These are phyloP conservation scores for Chaetothyriales sp. DNA, from an alignment of 2,329 filamentous ascomycete genomes.

Conservation along the genomic window DNA sequence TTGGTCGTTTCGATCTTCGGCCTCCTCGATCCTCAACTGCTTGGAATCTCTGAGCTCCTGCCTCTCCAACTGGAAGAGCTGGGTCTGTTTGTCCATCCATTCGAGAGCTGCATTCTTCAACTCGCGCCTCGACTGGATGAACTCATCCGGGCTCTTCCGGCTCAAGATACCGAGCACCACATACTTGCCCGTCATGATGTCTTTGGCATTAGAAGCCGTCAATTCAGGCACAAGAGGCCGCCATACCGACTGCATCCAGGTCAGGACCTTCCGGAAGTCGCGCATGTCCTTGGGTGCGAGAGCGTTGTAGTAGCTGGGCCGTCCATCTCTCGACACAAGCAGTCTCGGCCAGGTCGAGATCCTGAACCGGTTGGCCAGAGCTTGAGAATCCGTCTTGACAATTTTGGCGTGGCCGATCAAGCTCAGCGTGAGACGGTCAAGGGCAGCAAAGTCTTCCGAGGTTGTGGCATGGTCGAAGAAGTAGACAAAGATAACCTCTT, in stretches of 20 bases:
- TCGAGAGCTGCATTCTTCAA: conserved; percentile 91
- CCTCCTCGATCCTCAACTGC: conserved; percentile 89
- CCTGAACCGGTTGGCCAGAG: conserved; percentile 69
- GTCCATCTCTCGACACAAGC: conserved; percentile 73
- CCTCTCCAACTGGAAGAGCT: conserved; percentile 79
- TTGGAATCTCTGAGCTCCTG: conserved; percentile 90
- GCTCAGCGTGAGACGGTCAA: conserved; percentile 73
- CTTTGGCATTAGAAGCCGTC: conserved; percentile 74
- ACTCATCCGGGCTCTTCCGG: conserved; percentile 63
- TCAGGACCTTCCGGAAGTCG: conserved; percentile 61
- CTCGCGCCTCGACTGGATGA: conserved; percentile 63
- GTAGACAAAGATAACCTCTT: conserved; percentile 93
- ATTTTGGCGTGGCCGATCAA: conserved; percentile 83
- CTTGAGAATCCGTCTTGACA: conserved; percentile 73
- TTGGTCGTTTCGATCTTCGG: conserved; percentile 82
- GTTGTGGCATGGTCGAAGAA: conserved; percentile 96
- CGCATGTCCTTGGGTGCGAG: conserved; percentile 85
- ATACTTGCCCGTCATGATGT: conserved; percentile 88
- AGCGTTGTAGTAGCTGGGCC: conserved; percentile 77
- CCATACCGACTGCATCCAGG: conserved; percentile 96
- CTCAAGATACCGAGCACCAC: conserved; percentile 87
- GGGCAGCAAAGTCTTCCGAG: conserved; percentile 73
- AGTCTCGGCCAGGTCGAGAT: conserved; percentile 94
- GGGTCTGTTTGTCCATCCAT: conserved; percentile 94
- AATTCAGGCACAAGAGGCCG: conserved; percentile 88